Conservation (phyloP, 1,284 basidiomycete species). For the Tranzscheliella williamsii region DNA sequence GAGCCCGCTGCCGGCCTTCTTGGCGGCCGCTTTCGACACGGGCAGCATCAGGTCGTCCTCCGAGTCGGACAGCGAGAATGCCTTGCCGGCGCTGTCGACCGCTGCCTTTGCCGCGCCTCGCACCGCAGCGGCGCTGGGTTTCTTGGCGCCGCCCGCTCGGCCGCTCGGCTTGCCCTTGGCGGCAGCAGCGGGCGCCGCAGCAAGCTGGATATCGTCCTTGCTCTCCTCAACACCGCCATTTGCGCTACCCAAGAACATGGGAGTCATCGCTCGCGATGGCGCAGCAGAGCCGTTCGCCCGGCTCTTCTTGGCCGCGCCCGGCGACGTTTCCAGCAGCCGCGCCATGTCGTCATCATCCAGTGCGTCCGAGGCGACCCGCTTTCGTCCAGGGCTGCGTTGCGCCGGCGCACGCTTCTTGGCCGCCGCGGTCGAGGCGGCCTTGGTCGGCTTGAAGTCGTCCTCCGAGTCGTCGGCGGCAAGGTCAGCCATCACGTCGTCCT, state of each 20-base stretch:
- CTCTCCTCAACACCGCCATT: slow-evolving; percentile 6
- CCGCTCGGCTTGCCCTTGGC: slow-evolving; percentile 3
- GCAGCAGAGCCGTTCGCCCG: slow-evolving; percentile 7
- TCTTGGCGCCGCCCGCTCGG: slow-evolving; percentile 5
- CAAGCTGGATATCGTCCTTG: slow-evolving; percentile 17
- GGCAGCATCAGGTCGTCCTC: slow-evolving; percentile 32
- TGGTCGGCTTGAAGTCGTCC: slow-evolving; percentile 41
- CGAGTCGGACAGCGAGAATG: slow-evolving; percentile 31
- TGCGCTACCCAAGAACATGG: slow-evolving; percentile 14
- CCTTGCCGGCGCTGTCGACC: slow-evolving; percentile 1
- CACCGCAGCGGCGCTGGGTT: slow-evolving; percentile 3
- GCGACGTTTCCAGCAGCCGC: slow-evolving; percentile 9
- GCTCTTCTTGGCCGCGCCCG: slow-evolving; percentile 18
- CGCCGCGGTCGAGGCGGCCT: slow-evolving; percentile 4
- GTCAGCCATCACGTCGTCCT: slow-evolving; percentile 21
- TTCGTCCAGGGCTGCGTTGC: slow-evolving; percentile 13
- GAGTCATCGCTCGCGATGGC: slow-evolving; percentile 27
- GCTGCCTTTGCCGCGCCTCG: slow-evolving; percentile 11
- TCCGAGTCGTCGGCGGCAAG: slow-evolving; percentile 37
- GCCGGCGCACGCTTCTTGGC: slow-evolving; percentile 31
- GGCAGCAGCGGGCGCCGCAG: slow-evolving; percentile 5
- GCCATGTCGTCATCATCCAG: slow-evolving; percentile 37
- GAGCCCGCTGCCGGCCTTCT: slow-evolving; percentile 13
- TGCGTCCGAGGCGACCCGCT: slow-evolving; percentile 27
- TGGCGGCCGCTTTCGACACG: slow-evolving; percentile 17